A percentile compares a stretch with the other conserved stretches of the same genome.
Conservation (phyloP, 805 yeast genomes). For the Cyberlindnera amylophila region DNA sequence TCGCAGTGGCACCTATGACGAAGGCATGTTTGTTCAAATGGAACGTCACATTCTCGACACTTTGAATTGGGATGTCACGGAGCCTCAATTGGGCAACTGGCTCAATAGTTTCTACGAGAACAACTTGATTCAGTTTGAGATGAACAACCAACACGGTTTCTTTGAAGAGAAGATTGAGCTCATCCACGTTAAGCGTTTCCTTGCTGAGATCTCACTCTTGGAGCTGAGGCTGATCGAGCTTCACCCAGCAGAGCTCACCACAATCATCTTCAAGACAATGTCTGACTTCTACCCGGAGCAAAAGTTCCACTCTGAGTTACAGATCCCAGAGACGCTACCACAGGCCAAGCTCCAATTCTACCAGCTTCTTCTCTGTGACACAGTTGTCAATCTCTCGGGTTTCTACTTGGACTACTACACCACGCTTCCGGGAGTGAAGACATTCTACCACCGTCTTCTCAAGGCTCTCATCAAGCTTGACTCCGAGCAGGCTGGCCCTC, state of each 20-base stretch:
- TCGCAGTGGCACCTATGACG: conserved; percentile 53
- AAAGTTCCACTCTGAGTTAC: conserved; percentile 16
- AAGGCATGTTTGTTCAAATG: conserved; percentile 80
- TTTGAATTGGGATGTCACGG: conserved; percentile 68
- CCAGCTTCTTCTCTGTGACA: conserved; percentile 12
- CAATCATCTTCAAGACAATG: conserved; percentile 21
- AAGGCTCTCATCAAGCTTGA: conserved; percentile 13
- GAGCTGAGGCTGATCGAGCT: conserved; percentile 41
- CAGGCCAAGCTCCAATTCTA: conserved; percentile 8
- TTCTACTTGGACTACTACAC: conserved; percentile 14
- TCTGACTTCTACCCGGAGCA: conserved; percentile 10
- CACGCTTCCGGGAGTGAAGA: conserved; percentile 15
- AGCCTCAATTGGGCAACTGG: conserved; percentile 55
- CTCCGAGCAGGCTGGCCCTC: conserved; percentile 8
- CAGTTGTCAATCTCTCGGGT: conserved; percentile 11
- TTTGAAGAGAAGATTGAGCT: conserved; percentile 32
- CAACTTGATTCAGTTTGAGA: conserved; percentile 39
- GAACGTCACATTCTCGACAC: conserved; percentile 72
- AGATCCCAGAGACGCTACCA: conserved; percentile 12
- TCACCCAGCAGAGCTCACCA: conserved; percentile 29
- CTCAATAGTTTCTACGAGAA: conserved; percentile 38
- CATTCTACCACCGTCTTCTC: conserved; percentile 16
- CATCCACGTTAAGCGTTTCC: conserved; percentile 45
- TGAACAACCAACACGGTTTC: conserved; percentile 22
- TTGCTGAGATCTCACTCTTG: conserved; percentile 47